Conservation (phyloP, 2,329 filamentous ascomycete species). For the Drechmeria coniospora region DNA sequence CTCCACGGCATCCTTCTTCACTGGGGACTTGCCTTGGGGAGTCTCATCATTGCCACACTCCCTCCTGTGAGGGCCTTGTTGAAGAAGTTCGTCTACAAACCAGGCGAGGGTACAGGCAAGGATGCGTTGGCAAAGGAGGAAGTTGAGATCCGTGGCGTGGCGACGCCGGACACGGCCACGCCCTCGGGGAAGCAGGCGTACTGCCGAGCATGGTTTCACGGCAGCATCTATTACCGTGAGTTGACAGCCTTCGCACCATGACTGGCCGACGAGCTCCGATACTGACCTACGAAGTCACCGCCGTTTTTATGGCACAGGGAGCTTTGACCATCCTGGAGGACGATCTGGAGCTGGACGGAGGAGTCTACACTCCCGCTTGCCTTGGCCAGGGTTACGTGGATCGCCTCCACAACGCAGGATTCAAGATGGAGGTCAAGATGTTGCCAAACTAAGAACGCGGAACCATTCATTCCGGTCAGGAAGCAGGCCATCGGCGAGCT, state of each 20-base stretch:
- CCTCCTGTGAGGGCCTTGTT: constrained; percentile 30
- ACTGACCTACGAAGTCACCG: constrained; percentile 38
- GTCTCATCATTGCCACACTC: constrained; percentile 26
- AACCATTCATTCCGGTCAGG: neutral
- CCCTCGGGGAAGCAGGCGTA: constrained; percentile 32
- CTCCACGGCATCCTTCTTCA: constrained; percentile 35
- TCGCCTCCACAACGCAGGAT: constrained; percentile 41
- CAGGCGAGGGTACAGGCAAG: constrained; percentile 36
- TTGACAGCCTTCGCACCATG: constrained; percentile 3
- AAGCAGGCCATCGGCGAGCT: no score
- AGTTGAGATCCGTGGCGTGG: constrained; percentile 49
- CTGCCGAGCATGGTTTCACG: constrained; percentile 38
- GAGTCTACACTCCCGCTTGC: constrained; percentile 56
- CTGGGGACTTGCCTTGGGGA: constrained; percentile 27
- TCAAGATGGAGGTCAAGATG: constrained; percentile 42
- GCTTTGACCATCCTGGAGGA: constrained; percentile 51
- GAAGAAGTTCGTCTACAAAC: constrained; percentile 29
- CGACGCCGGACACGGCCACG: constrained; percentile 38
- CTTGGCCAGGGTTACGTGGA: constrained; percentile 54
- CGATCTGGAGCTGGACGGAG: constrained; percentile 43
- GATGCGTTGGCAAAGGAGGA: constrained; percentile 42
- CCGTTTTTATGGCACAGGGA: constrained; percentile 44
- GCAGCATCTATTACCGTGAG: constrained; percentile 51
- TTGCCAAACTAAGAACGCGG: neutral
- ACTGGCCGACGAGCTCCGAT: neutral